These are phyloP conservation scores for Aphanomyces stellatus DNA, from an alignment of 352 stramenopile genomes.

Conservation along the genomic window DNA sequence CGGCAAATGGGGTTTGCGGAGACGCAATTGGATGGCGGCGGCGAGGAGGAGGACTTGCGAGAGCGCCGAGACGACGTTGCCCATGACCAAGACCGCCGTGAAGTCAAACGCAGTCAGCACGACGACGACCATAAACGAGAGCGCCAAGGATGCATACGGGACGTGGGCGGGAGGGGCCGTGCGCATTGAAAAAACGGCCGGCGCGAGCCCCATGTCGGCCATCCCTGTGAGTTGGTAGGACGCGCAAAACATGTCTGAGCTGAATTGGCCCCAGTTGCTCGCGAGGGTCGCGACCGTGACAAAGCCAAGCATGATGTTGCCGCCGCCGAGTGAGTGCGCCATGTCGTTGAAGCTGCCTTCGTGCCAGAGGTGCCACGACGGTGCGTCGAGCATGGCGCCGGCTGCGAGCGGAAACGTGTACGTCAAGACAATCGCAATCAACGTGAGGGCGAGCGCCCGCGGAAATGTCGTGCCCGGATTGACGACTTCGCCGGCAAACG, in stretches of 20 bases:
- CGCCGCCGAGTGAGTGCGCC: conserved; percentile 68
- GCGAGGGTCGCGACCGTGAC: conserved; percentile 84
- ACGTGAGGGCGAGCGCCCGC: conserved; percentile 65
- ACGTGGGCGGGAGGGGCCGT: conserved; percentile 32
- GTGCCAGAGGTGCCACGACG: conserved; percentile 73
- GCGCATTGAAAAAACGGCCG: conserved; percentile 63
- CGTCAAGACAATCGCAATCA: conserved; percentile 62
- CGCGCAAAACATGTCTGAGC: conserved; percentile 87
- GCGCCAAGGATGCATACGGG: conserved; percentile 29
- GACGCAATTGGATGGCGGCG: conserved; percentile 80
- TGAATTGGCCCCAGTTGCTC: conserved; percentile 87
- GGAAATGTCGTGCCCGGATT: conserved; percentile 80
- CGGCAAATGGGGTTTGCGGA: conserved; percentile 46
- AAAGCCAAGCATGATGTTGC: conserved; percentile 83
- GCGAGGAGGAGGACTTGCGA: conserved; percentile 85
- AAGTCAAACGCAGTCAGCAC: conserved; percentile 50
- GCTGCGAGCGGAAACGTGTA: conserved; percentile 87
- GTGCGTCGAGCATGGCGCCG: conserved; percentile 49
- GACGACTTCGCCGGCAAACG: conserved; percentile 86
- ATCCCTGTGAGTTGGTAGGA: conserved; percentile 80
- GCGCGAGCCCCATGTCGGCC: conserved; percentile 79
- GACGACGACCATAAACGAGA: conserved; percentile 33
- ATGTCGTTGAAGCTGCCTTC: conserved; percentile 88
- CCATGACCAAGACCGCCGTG: conserved; percentile 65
- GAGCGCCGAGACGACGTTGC: conserved; percentile 86